phyloP scores from a whole-genome alignment of 805 yeast species.

The Nakazawaea ernobii region DNA sequence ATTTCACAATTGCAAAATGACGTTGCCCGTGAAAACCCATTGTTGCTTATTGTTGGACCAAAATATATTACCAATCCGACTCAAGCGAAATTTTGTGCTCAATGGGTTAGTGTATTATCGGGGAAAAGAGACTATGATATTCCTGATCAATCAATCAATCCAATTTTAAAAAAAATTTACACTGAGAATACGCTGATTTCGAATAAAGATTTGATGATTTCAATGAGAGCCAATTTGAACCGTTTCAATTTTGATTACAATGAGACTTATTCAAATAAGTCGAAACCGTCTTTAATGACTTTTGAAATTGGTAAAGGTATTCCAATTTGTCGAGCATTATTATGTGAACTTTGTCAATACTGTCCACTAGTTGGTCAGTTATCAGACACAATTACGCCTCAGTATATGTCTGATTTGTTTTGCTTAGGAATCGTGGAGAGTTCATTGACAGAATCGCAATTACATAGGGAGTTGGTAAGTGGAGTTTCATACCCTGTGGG shows the following conservation, averaged over 20 bases:
- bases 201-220: conserved; percentile 18
- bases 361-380: conserved; percentile 41
- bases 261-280: background rate
- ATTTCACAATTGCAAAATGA: background rate
- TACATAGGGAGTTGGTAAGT: conserved; percentile 45
- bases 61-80: conserved; percentile 22
- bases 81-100: conserved; percentile 34
- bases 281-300: conserved; percentile 16
- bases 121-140: conserved; percentile 13
- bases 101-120: conserved; percentile 29
- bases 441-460: conserved; percentile 39
- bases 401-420: conserved; percentile 42
- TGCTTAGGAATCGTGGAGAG: conserved; percentile 39
- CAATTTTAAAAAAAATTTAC: conserved; percentile 4
- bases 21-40: conserved; percentile 12
- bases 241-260: conserved; percentile 18
- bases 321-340: conserved; percentile 32
- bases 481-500: conserved; percentile 48
- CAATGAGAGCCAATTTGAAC: conserved; percentile 34
- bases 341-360: conserved; percentile 33
- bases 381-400: conserved; percentile 45
- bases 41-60: conserved; percentile 37
- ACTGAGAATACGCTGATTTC: conserved; percentile 2
- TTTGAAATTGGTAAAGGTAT: conserved; percentile 33
- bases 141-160: background rate